Percentiles rank a stretch among this genome's conserved stretches.
These are phyloP conservation scores for Proliferodiscus dingleyae DNA, from an alignment of 2,329 filamentous ascomycete genomes.

Conservation along the genomic window DNA sequence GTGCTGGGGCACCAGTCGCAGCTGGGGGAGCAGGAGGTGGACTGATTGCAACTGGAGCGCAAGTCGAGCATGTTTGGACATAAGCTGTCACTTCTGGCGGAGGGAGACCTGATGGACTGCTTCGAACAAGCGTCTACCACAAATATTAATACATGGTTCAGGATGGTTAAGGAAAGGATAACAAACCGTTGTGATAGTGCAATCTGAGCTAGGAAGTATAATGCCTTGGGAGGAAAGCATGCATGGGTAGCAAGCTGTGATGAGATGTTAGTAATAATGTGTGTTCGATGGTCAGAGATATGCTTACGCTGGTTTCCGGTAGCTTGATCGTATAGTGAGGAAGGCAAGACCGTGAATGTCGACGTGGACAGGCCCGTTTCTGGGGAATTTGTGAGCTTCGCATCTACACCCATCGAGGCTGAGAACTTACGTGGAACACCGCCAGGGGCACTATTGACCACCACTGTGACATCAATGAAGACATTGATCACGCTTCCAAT, in stretches of 20 bases:
- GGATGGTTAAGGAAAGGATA: not conserved
- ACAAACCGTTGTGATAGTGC: constrained; percentile 7
- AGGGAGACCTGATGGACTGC: not conserved
- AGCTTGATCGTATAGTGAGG: constrained; percentile 4
- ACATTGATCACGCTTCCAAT: constrained; percentile 10
- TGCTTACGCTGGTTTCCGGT: constrained; percentile 7
- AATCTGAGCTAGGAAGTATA: constrained; percentile 8
- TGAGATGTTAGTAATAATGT: not conserved
- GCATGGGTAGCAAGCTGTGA: constrained; percentile 10
- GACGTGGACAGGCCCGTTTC: constrained; percentile 8
- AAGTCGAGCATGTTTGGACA: not conserved
- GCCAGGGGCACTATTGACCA: not conserved
- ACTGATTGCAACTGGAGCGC: not conserved
- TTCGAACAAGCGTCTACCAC: not conserved
- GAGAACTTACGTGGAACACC: constrained; percentile 2
- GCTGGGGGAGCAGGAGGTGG: not conserved
- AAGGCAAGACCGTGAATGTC: constrained; percentile 7
- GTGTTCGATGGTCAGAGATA: not conserved
- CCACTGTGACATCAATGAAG: constrained; percentile 8
- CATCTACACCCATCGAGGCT: not conserved
- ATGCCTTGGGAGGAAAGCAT: constrained; percentile 6
- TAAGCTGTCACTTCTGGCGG: not conserved
- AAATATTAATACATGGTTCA: not conserved
- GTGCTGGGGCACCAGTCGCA: not conserved
- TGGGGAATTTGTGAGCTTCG: not conserved